Evolutionary conservation across 1,139 yeast species (phyloP).

Genomic region (Geotrichum klebahnii): DNA sequence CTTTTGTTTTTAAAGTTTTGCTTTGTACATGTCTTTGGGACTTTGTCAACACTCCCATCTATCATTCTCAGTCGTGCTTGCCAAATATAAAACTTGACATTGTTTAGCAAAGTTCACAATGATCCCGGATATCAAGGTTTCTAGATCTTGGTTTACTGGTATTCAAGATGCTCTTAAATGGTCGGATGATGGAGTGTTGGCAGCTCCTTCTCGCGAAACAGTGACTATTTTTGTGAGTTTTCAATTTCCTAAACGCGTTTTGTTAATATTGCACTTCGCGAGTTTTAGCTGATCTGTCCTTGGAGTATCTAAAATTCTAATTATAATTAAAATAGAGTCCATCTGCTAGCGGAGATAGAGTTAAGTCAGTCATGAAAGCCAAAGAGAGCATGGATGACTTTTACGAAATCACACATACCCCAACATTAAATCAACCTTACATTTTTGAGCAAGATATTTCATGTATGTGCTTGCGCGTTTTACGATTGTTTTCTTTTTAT

Average conservation of each 20-base stretch:
- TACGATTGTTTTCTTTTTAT: neutral
- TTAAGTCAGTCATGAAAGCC: conserved; percentile 5
- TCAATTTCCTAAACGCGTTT: neutral
- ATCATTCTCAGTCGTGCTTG: neutral
- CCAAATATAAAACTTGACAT: neutral
- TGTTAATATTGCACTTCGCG: neutral
- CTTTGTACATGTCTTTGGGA: neutral
- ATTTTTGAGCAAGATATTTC: conserved; percentile 12
- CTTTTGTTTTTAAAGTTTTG: neutral
- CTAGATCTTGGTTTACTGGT: conserved; percentile 18
- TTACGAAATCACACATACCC: conserved; percentile 14
- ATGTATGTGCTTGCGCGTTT: conserved; percentile 7
- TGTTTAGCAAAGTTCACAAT: conserved; percentile 1
- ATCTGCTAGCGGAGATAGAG: conserved; percentile 10
- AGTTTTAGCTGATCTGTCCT: neutral
- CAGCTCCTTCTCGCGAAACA: conserved; percentile 17
- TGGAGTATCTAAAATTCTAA: neutral
- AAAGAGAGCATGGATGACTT: conserved; percentile 10
- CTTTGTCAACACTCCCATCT: neutral
- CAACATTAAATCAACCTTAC: conserved; percentile 7
- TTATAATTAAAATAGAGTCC: conserved; percentile 10
- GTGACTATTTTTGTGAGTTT: conserved; percentile 19
- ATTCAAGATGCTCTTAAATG: conserved; percentile 15
- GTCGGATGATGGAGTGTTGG: conserved; percentile 21
- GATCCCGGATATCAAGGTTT: conserved; percentile 19